These are phyloP conservation scores for Angomonas deanei DNA, from an alignment of 208 protist species.

Conservation along the genomic window DNA sequence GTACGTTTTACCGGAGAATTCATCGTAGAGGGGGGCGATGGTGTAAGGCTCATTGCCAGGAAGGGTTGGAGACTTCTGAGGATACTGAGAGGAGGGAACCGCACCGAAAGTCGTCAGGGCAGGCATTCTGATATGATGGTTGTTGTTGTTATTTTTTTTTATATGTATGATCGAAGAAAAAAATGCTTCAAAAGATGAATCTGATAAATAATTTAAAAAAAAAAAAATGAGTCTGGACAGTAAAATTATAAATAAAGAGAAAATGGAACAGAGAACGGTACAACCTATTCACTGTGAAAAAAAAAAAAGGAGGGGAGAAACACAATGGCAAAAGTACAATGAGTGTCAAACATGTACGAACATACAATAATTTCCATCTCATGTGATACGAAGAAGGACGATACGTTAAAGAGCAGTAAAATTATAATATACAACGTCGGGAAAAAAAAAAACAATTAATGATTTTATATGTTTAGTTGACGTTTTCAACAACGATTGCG, in stretches of 20 bases:
- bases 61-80: too few species aligned
- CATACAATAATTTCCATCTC: not conserved
- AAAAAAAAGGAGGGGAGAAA: not conserved
- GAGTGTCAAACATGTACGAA: too few species aligned
- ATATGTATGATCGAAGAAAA: not conserved
- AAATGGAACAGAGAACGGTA: not conserved
- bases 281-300: not conserved
- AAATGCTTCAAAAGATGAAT: not conserved
- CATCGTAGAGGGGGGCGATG: not conserved
- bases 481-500: slow-evolving; percentile 52
- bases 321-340: not conserved
- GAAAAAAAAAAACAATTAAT: slow-evolving; percentile 14
- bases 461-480: too few species aligned
- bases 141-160: not conserved
- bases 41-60: not conserved
- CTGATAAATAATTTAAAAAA: not conserved
- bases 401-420: not conserved
- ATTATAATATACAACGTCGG: slow-evolving; percentile 16
- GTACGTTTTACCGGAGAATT: not conserved
- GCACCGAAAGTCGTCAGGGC: too few species aligned
- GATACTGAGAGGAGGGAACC: too few species aligned
- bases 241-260: not conserved
- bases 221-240: not conserved
- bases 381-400: not conserved
- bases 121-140: not conserved